These are phyloP conservation scores for Poteriospumella lacustris DNA, from an alignment of 108 stramenopile species.

Conservation along the genomic window DNA sequence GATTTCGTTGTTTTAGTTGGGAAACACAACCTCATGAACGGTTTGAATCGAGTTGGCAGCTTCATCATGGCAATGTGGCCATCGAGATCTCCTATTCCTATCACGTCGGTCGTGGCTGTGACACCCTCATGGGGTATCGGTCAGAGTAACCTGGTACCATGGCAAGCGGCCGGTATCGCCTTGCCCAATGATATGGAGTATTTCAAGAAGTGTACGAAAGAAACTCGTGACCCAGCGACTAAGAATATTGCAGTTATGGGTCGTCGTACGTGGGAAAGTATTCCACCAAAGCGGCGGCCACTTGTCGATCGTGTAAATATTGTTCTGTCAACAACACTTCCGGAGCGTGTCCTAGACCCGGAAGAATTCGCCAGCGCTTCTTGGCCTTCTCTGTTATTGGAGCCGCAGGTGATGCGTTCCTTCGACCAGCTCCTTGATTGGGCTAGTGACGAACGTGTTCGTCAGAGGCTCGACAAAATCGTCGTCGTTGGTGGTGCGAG, in stretches of 20 bases:
- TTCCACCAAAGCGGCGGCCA: neutral
- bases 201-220: neutral
- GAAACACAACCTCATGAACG: no score
- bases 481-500: constrained; percentile 13
- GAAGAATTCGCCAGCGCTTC: neutral
- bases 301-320: neutral
- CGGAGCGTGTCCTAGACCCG: no score
- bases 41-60: no score
- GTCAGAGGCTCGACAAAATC: neutral
- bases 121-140: constrained; percentile 27
- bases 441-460: neutral
- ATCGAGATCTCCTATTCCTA: neutral
- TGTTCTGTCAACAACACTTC: neutral
- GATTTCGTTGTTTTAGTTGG: no score
- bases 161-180: neutral
- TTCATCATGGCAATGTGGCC: no score
- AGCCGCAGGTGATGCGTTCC: neutral
- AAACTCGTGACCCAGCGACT: neutral
- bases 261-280: constrained; percentile 20
- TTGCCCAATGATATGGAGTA: neutral
- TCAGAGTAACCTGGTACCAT: neutral
- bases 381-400: neutral
- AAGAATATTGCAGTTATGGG: constrained; percentile 18
- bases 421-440: neutral
- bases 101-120: neutral